Percentiles rank a stretch among this genome's conserved stretches.
Conservation (phyloP, 805 yeast species). For the Saccharomycopsis olivae region DNA sequence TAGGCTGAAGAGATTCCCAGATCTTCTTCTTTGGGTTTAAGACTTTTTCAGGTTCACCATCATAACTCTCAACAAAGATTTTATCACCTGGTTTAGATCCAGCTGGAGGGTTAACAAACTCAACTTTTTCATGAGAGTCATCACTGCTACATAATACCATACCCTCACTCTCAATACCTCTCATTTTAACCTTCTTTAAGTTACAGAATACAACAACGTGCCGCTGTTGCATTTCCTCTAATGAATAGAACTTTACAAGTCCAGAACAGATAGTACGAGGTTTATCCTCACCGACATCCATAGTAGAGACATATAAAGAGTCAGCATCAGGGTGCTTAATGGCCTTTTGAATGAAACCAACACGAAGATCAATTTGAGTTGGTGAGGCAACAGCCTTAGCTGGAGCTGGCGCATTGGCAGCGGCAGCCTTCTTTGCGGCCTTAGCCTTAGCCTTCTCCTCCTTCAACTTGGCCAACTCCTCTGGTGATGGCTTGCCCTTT, state of each 20-base stretch:
- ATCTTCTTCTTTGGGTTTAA: constrained; percentile 97
- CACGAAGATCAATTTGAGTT: constrained; percentile 81
- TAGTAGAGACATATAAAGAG: constrained; percentile 89
- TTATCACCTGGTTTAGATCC: constrained; percentile 94
- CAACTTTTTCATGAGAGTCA: constrained; percentile 56
- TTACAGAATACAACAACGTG: constrained; percentile 87
- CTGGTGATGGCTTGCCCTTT: constrained; percentile 20
- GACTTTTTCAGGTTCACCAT: constrained; percentile 82
- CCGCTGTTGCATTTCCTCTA: constrained; percentile 95
- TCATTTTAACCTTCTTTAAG: constrained; percentile 95
- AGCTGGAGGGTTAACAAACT: constrained; percentile 89
- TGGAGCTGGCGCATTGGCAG: constrained; percentile 41
- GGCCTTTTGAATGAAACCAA: constrained; percentile 95
- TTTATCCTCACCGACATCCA: constrained; percentile 81
- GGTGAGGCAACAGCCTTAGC: constrained; percentile 59
- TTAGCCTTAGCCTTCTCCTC: constrained; percentile 23
- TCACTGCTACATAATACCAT: constrained; percentile 93
- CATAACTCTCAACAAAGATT: constrained; percentile 85
- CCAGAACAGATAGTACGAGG: constrained; percentile 99
- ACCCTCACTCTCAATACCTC: constrained; percentile 91
- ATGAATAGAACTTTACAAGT: constrained; percentile 74
- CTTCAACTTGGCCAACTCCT: constrained; percentile 24
- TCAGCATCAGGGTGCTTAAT: constrained; percentile 97
- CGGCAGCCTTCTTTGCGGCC: constrained; percentile 45
- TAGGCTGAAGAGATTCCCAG: constrained; percentile 93